Percentiles rank a stretch among this genome's conserved stretches.
Conservation (phyloP, 768 basidiomycete genomes). For the Termitomyces sp. region DNA sequence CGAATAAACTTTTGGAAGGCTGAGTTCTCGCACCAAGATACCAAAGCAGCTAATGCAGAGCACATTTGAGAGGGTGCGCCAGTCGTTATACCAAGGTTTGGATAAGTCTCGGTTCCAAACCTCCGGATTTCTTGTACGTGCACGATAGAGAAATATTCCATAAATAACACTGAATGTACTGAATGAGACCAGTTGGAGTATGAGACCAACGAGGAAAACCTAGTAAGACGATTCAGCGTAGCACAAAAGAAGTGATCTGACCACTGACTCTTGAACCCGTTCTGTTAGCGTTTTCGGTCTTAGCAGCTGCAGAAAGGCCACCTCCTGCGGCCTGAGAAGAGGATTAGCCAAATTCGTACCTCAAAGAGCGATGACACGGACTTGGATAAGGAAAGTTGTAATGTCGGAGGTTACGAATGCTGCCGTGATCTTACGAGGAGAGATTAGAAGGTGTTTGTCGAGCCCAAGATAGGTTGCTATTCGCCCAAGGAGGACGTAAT, state of each 20-base stretch:
- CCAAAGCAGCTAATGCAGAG: constrained; percentile 54
- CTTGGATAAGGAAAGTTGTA: constrained; percentile 63
- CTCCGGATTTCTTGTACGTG: constrained; percentile 34
- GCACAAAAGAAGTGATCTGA: neutral
- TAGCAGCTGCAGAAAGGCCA: constrained; percentile 36
- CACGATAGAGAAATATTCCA: constrained; percentile 41
- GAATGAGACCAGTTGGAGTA: constrained; percentile 51
- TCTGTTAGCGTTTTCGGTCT: constrained; percentile 20
- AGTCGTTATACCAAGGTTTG: constrained; percentile 47
- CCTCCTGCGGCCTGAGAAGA: constrained; percentile 41
- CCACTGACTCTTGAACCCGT: constrained; percentile 30
- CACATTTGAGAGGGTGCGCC: constrained; percentile 50
- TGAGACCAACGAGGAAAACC: constrained; percentile 20
- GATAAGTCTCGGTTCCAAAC: constrained; percentile 33
- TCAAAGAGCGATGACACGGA: constrained; percentile 10
- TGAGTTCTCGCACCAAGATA: constrained; percentile 42
- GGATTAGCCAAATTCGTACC: neutral
- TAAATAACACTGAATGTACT: constrained; percentile 42
- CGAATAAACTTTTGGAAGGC: neutral
- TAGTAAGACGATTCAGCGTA: neutral
- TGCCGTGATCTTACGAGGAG: constrained; percentile 42
- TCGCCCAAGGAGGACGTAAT: constrained; percentile 62
- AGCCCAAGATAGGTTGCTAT: constrained; percentile 47
- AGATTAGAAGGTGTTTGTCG: constrained; percentile 43
- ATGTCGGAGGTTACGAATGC: constrained; percentile 61